Conservation (phyloP, 371 early-diverging fungal species). For the Nematocida homosporus region DNA sequence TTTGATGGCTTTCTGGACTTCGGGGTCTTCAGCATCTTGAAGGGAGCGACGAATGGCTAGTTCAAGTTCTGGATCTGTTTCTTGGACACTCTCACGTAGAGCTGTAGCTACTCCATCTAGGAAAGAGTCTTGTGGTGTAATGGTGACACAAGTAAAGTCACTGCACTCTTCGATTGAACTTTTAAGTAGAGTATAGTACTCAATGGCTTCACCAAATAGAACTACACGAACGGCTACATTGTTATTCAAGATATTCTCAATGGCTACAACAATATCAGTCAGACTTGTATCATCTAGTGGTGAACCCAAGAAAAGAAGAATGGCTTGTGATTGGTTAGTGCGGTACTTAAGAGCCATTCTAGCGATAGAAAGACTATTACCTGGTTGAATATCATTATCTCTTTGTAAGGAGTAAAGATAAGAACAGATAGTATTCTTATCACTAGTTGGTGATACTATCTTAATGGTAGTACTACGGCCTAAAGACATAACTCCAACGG, state of each 20-base stretch:
- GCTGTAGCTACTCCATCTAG: slow-evolving; percentile 19
- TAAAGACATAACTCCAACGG: slow-evolving; percentile 45
- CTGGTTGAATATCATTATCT: slow-evolving; percentile 25
- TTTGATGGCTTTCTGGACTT: slow-evolving; percentile 28
- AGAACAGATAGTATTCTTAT: slow-evolving; percentile 28
- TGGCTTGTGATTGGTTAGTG: slow-evolving; percentile 36
- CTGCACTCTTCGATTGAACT: slow-evolving; percentile 26
- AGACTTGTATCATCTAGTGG: slow-evolving; percentile 38
- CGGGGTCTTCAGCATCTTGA: slow-evolving; percentile 47
- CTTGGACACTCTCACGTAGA: slow-evolving; percentile 34
- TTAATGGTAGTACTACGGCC: slow-evolving; percentile 28
- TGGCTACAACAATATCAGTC: slow-evolving; percentile 73
- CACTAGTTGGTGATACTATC: slow-evolving; percentile 46
- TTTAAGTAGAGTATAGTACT: slow-evolving; percentile 64
- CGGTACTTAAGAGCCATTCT: slow-evolving; percentile 52
- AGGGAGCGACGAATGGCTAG: slow-evolving; percentile 44
- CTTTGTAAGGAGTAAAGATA: slow-evolving; percentile 28
- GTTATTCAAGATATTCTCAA: slow-evolving; percentile 90
- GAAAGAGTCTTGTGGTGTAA: slow-evolving; percentile 34
- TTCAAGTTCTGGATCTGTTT: slow-evolving; percentile 53
- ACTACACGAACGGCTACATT: slow-evolving; percentile 86
- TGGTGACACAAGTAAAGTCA: slow-evolving; percentile 29
- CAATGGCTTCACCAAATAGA: slow-evolving; percentile 86
- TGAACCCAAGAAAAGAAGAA: slow-evolving; percentile 38
- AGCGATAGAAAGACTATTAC: slow-evolving; percentile 22